Evolutionary conservation across 768 basidiomycete species (phyloP).

Genomic region (Dacryopinax spathularia): DNA sequence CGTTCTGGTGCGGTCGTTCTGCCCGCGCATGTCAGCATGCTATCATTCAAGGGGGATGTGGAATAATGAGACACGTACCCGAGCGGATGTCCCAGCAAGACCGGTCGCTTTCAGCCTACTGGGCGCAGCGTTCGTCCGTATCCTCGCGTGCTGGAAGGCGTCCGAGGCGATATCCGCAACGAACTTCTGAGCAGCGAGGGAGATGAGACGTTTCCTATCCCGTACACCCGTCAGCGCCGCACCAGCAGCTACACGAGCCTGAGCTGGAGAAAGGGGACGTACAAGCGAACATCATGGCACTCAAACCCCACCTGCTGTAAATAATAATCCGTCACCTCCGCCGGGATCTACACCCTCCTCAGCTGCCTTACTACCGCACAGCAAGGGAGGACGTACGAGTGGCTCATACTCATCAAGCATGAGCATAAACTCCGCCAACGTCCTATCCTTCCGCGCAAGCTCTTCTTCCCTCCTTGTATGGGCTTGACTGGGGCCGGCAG

Average conservation of each 20-base stretch:
- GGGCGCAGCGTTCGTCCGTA: conserved; percentile 67
- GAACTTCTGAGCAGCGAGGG: conserved; percentile 94
- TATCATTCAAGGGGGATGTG: neutral
- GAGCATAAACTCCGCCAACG: conserved; percentile 81
- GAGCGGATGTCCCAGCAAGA: conserved; percentile 46
- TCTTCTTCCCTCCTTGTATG: conserved; percentile 19
- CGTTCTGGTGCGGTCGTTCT: conserved; percentile 79
- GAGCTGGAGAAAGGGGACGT: conserved; percentile 20
- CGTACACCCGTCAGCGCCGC: neutral
- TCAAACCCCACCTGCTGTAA: conserved; percentile 92
- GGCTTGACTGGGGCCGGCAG: neutral
- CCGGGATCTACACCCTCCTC: conserved; percentile 55
- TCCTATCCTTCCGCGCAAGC: conserved; percentile 67
- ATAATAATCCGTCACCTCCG: conserved; percentile 95
- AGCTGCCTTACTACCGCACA: neutral
- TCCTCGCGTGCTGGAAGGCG: conserved; percentile 93
- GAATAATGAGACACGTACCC: conserved; percentile 32
- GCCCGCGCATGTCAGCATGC: conserved; percentile 14
- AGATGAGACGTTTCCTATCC: conserved; percentile 76
- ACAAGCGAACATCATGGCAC: conserved; percentile 87
- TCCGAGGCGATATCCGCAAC: conserved; percentile 93
- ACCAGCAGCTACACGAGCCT: neutral
- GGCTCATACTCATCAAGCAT: conserved; percentile 97
- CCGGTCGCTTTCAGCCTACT: conserved; percentile 52
- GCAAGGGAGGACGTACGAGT: conserved; percentile 40